phyloP scores from a whole-genome alignment of 495 filamentous ascomycete species.

The Choiromyces venosus region DNA sequence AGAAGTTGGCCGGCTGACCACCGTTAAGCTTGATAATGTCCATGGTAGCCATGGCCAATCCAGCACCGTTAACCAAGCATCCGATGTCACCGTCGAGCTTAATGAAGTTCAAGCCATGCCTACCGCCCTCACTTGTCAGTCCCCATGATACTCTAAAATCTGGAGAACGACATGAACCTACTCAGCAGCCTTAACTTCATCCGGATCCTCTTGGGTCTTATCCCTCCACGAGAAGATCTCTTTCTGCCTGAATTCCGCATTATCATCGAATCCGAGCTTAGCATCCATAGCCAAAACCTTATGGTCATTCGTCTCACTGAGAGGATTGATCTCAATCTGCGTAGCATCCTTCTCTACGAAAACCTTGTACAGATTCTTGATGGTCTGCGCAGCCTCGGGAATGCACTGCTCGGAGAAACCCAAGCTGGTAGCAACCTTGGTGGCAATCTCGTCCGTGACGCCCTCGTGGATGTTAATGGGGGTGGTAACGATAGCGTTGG shows the following conservation, averaged over 20 bases:
- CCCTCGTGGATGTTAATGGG: conserved; percentile 89
- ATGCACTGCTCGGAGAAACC: conserved; percentile 97
- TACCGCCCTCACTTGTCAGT: conserved; percentile 35
- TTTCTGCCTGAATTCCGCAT: conserved; percentile 95
- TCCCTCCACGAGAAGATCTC: conserved; percentile 93
- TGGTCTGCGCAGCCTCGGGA: conserved; percentile 85
- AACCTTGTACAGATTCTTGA: conserved; percentile 97
- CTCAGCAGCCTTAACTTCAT: conserved; percentile 94
- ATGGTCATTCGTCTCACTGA: conserved; percentile 95
- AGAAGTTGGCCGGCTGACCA: conserved; percentile 92
- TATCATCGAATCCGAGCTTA: conserved; percentile 96
- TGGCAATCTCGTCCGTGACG: conserved; percentile 91
- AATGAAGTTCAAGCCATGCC: conserved; percentile 91
- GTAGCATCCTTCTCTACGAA: conserved; percentile 98
- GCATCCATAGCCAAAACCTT: conserved; percentile 98
- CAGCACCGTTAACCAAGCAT: conserved; percentile 97
- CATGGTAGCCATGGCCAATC: conserved; percentile 99
- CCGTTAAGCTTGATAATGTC: conserved; percentile 99
- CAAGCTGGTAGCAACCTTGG: conserved; percentile 81
- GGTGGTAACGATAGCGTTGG: conserved; percentile 87
- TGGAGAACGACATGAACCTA: conserved; percentile 43
- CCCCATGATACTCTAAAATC: conserved; percentile 12
- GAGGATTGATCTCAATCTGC: conserved; percentile 98
- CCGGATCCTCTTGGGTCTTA: conserved; percentile 87
- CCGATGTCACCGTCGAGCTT: conserved; percentile 99